Evolutionary conservation across 345 rosid species (phyloP), one percentile per base, ranked within the genome.

Genomic region (Barbarea vulgaris): DNA sequence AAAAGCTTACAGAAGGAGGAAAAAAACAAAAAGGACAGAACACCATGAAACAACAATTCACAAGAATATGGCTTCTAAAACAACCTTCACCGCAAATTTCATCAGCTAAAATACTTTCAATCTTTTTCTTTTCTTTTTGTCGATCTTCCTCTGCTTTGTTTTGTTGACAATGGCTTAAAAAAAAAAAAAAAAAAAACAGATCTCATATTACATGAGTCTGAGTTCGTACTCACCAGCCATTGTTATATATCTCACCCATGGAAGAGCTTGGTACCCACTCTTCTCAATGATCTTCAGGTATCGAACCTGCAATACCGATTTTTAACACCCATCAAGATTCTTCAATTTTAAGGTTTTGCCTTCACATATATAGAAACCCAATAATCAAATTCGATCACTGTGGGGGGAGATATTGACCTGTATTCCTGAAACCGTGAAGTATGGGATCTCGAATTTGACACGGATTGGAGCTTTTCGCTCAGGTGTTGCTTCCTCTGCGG

Each of bases 221-320:
- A 92, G 85, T 75, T 95, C 98, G 60, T 95, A 95, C 79, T 95
- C 99, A 36, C 98, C 99, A 65, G 97, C 99, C 97, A 88, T 95
- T 33, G 99, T 92, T 78, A 95, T 95, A 84, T 92, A 95, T 76
- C 99, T 87, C 70, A 92, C 98, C 99, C 99, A 95, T 68, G 99
- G 99, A 71, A 92, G 98, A 63, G 98, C 98, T 62, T 90, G 99
- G 78, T 95, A 95, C 42, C 97, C 97, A 54, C 96, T 92, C 81
- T 95, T 95, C 84, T 95, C 99, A 51, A 95, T 95, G 41, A 95
- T 88, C 91, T 92, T 95, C 84, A 95, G 83, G 86, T 95, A 95
- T 22, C 97, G 90, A 64, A 95, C 99, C 99, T 95, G 75, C 65
- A 83, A 76, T 12, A 44, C 18, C 66, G 4, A 60, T n/a, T 50